Evolutionary conservation across 495 filamentous ascomycete genomes (phyloP), one percentile per base, ranked within the genome.

Genomic region (Endocarpon pusillum): DNA sequence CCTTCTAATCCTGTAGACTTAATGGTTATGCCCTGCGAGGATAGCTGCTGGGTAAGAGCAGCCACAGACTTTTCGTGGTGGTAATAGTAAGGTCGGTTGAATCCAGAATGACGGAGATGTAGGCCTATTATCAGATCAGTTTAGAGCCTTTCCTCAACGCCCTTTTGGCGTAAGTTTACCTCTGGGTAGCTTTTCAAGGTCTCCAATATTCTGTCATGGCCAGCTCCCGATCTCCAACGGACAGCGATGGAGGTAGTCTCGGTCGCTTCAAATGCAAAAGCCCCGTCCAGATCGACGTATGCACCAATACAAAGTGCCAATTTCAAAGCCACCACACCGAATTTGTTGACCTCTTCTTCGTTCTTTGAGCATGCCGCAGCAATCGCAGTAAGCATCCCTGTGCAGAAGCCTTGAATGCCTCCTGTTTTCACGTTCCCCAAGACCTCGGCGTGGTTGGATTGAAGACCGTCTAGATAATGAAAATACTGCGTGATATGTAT

Each of bases 391-490:
- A 63, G 39, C 1, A 61, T 14, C 1, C 59, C 59, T 2, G 47
- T 52, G 27, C 61, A 65, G 25, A 63, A 50, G 11, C 61, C 59
- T 0, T 57, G 34, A 0, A 53, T 55, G 11, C 26, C 28, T 7
- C 7, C 14, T 14, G 14, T 5, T 5, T 14, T 5, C 7, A 15
- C 19, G 5, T 14, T 5, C 34, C 12, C 27, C 1, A 5, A 12
- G 9, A 9, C 14, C 29, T 22, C 20, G 11, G 35, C 34, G 19
- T 38, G 18, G 16, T 21, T 33, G 8, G 35, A 19, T 9, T 38
- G 24, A 9, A 32, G 15, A 34, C 37, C 25, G 14, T 37, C 24
- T 3, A 49, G 33, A 33, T 42, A 50, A n/a, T 28, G 31, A 28
- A 21, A 35, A 38, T 53, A 61, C 33, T 53, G 39, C 0, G 36